Percentiles rank a stretch among this genome's conserved stretches.
These are phyloP conservation scores for Sutorius eximius DNA, from an alignment of 1,284 basidiomycete species.

Conservation along the genomic window DNA sequence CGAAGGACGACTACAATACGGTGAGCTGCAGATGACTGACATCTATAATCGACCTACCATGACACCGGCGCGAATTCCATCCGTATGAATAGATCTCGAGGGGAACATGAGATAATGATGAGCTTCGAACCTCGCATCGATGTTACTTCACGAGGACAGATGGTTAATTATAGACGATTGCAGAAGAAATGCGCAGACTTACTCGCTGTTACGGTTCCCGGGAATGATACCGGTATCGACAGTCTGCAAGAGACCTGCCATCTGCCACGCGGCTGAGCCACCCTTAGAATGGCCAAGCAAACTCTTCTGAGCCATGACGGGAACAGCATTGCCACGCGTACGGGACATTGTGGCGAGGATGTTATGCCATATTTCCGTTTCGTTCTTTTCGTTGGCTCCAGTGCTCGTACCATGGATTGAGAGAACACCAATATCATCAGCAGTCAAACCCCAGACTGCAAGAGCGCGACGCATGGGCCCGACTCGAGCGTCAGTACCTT, in stretches of 20 bases:
- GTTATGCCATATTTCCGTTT: conserved; percentile 95
- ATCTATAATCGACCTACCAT: conserved; percentile 54
- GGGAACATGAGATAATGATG: conserved; percentile 96
- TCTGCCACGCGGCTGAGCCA: conserved; percentile 97
- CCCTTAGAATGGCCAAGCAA: conserved; percentile 96
- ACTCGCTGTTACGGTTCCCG: conserved; percentile 97
- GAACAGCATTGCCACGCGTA: conserved; percentile 91
- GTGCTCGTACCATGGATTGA: conserved; percentile 96
- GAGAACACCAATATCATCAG: conserved; percentile 88
- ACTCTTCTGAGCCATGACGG: conserved; percentile 97
- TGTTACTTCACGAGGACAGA: conserved; percentile 58
- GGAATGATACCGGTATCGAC: conserved; percentile 87
- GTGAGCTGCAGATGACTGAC: background rate
- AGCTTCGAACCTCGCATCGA: conserved; percentile 89
- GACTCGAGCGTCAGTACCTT: conserved; percentile 80
- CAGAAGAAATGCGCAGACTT: conserved; percentile 35
- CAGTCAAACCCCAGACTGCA: conserved; percentile 93
- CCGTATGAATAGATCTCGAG: conserved; percentile 91
- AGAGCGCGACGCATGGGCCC: conserved; percentile 92
- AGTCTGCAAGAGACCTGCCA: conserved; percentile 90
- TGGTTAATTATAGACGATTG: conserved; percentile 23
- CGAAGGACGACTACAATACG: conserved; percentile 81
- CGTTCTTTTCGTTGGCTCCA: conserved; percentile 97
- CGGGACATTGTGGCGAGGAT: conserved; percentile 88
- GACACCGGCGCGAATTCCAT: conserved; percentile 87